Percentiles rank a stretch among this genome's conserved stretches.
Conservation (phyloP, 371 early-diverging fungal species). For the Amoeboaphelidium protococcarum region DNA sequence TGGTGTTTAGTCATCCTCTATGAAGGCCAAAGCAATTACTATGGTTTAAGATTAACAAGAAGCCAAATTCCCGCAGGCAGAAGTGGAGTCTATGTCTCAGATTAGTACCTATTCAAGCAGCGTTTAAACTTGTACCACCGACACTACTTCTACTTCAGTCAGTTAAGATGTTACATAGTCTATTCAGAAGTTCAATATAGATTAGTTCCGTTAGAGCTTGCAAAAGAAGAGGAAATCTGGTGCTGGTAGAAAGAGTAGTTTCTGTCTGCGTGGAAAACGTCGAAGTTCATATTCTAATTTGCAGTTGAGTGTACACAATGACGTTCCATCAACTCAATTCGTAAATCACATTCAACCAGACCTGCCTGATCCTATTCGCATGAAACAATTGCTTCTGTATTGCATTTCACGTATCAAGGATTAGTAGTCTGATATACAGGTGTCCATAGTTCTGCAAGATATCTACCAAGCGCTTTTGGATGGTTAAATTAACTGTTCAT, state of each 20-base stretch:
- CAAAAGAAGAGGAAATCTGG: no score
- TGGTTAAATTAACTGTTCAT: neutral
- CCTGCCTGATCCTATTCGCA: neutral
- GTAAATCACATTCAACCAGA: neutral
- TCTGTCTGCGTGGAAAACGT: neutral
- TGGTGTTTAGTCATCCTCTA: no score
- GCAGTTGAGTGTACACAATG: neutral
- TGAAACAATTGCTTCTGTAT: neutral
- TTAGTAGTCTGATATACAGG: neutral
- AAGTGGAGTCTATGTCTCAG: no score
- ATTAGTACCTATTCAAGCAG: no score
- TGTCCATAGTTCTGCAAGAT: neutral
- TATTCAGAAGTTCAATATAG: no score
- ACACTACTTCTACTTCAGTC: no score
- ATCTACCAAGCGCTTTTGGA: neutral
- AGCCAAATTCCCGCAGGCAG: no score
- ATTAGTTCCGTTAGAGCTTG: no score
- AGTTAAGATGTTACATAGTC: no score
- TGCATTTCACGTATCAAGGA: neutral
- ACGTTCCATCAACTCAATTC: neutral
- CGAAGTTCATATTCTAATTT: neutral
- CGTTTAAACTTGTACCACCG: no score
- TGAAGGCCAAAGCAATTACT: no score
- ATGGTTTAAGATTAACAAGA: no score
- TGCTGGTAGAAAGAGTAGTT: neutral